A percentile compares a stretch with the other conserved stretches of the same genome.
These are phyloP conservation scores for Calonectria naviculata DNA, from an alignment of 2,329 filamentous ascomycete genomes.

Conservation along the genomic window DNA sequence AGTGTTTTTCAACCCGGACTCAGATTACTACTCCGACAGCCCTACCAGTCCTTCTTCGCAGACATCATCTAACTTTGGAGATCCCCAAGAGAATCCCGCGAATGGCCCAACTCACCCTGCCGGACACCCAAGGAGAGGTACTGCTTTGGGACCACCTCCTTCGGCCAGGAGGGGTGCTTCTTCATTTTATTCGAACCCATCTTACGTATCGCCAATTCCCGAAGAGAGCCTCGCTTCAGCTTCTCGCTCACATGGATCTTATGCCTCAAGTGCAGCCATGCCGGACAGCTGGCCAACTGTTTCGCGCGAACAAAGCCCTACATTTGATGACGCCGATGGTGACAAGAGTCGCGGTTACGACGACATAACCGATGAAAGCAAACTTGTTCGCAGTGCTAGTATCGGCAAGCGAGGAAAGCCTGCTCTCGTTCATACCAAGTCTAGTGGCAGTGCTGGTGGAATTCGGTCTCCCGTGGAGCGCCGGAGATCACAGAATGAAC, in stretches of 20 bases:
- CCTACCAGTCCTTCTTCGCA: slow-evolving; percentile 58
- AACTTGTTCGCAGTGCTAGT: slow-evolving; percentile 70
- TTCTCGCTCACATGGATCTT: slow-evolving; percentile 70
- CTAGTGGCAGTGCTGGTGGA: slow-evolving; percentile 25
- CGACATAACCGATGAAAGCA: slow-evolving; percentile 65
- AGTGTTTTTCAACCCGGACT: slow-evolving; percentile 52
- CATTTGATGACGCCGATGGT: slow-evolving; percentile 60
- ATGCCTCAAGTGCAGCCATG: slow-evolving; percentile 78
- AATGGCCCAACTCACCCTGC: slow-evolving; percentile 44
- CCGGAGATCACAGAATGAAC: slow-evolving; percentile 58
- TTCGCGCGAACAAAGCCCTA: slow-evolving; percentile 57
- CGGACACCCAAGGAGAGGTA: slow-evolving; percentile 57
- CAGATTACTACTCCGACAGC: slow-evolving; percentile 53
- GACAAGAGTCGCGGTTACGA: slow-evolving; percentile 57
- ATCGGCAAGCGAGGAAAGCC: slow-evolving; percentile 70
- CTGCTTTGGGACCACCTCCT: slow-evolving; percentile 69
- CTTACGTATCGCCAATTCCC: slow-evolving; percentile 79
- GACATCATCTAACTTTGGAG: slow-evolving; percentile 64
- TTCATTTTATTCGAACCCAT: slow-evolving; percentile 73
- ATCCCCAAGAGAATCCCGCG: slow-evolving; percentile 69
- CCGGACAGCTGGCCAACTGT: slow-evolving; percentile 72
- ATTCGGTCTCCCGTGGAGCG: slow-evolving; percentile 52
- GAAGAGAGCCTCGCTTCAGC: slow-evolving; percentile 72
- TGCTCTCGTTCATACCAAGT: slow-evolving; percentile 59
- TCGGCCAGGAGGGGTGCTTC: slow-evolving; percentile 70